These are phyloP conservation scores for Mycena indigotica DNA, from an alignment of 768 basidiomycete species.

Conservation along the genomic window DNA sequence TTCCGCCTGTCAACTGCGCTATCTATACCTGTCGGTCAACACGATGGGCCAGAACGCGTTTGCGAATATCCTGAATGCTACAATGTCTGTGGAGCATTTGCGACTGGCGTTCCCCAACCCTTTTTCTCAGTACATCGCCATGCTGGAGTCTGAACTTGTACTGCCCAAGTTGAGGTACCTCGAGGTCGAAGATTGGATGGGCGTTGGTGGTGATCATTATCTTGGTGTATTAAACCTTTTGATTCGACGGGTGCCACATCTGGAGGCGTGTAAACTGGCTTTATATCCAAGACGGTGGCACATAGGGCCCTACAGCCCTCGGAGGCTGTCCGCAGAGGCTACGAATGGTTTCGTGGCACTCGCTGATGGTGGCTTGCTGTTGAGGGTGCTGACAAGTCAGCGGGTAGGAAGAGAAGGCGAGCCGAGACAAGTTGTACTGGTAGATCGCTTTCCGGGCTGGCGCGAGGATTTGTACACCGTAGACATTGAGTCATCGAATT, in stretches of 20 bases:
- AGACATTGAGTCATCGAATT: not conserved
- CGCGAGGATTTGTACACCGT: not conserved
- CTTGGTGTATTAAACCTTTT: not conserved
- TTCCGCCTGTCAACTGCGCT: not conserved
- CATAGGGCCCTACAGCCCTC: not conserved
- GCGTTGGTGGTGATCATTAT: not conserved
- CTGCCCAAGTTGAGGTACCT: not conserved
- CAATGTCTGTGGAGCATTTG: not conserved
- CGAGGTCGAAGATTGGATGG: not conserved
- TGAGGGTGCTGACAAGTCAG: not conserved
- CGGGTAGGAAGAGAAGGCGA: too few relatives aligned
- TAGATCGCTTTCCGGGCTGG: not conserved
- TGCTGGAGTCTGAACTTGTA: not conserved
- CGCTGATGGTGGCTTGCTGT: not conserved
- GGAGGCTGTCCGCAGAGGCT: not conserved
- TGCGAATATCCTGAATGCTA: not conserved
- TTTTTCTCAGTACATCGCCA: not conserved
- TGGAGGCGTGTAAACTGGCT: not conserved
- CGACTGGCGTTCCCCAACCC: not conserved
- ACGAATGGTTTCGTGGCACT: not conserved
- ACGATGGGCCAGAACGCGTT: not conserved
- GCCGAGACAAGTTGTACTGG: not conserved
- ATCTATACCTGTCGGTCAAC: not conserved
- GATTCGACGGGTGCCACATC: not conserved
- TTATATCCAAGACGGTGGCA: not conserved